A percentile compares a stretch with the other conserved stretches of the same genome.
Evolutionary conservation across 345 rosid genomes (phyloP).

Genomic region (Syzygium aqueum): DNA sequence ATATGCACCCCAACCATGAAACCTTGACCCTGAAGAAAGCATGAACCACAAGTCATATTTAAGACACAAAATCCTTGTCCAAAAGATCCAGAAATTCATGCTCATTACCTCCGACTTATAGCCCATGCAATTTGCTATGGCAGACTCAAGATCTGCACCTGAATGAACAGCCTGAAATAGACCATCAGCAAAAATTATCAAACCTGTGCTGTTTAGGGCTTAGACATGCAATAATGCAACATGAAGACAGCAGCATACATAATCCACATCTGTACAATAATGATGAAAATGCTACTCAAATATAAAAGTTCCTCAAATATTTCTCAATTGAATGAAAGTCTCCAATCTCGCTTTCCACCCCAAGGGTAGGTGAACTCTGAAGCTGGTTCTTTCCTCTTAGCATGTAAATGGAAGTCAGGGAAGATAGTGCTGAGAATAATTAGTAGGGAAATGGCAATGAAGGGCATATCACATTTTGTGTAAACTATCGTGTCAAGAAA

Average conservation of each 20-base stretch:
- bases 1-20: slow-evolving; percentile 99
- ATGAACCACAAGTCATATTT: background rate
- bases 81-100: slow-evolving; percentile 13
- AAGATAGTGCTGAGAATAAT: background rate
- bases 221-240: background rate
- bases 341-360: background rate
- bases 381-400: background rate
- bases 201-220: background rate
- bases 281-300: background rate
- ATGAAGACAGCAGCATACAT: background rate
- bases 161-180: slow-evolving; percentile 90
- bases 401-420: background rate
- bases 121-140: slow-evolving; percentile 93
- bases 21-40: slow-evolving; percentile 75
- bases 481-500: background rate
- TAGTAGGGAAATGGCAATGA: background rate
- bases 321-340: background rate
- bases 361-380: background rate
- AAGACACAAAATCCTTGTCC: background rate
- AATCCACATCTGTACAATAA: background rate
- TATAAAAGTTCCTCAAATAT: background rate
- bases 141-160: slow-evolving; percentile 98
- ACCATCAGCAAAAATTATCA: background rate
- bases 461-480: background rate
- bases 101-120: slow-evolving; percentile 63